phyloP scores from a whole-genome alignment of 768 basidiomycete genomes.

The Amanita subjunquillea region DNA sequence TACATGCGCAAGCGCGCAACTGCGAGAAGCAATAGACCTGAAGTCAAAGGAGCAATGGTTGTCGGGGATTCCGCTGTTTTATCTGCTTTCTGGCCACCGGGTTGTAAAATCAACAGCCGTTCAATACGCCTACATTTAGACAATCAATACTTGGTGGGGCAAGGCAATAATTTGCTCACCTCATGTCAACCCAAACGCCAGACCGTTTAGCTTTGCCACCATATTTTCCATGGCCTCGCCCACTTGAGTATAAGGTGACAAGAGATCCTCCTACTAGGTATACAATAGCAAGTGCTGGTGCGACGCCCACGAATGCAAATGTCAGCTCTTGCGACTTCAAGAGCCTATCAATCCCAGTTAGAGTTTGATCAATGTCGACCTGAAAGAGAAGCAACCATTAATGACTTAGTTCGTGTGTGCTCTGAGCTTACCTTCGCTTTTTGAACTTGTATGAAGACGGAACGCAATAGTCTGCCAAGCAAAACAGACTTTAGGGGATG shows the following conservation, averaged over 20 bases:
- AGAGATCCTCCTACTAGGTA: constrained; percentile 55
- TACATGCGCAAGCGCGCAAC: constrained; percentile 57
- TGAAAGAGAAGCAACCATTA: constrained; percentile 17
- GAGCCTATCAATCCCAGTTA: constrained; percentile 86
- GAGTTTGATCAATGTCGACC: constrained; percentile 88
- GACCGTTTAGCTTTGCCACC: constrained; percentile 47
- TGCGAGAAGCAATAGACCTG: constrained; percentile 67
- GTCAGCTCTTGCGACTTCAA: constrained; percentile 92
- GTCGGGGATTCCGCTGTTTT: constrained; percentile 9
- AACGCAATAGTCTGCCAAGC: constrained; percentile 70
- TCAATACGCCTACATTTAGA: constrained; percentile 47
- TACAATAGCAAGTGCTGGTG: constrained; percentile 76
- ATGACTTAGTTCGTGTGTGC: not conserved
- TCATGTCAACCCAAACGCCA: constrained; percentile 62
- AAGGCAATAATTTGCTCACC: constrained; percentile 26
- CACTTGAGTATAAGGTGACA: constrained; percentile 36
- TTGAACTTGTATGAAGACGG: constrained; percentile 86
- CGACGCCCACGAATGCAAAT: constrained; percentile 94
- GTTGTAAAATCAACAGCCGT: constrained; percentile 49
- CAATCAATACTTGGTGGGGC: not conserved
- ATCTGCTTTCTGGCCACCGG: constrained; percentile 8
- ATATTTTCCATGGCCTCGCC: constrained; percentile 36
- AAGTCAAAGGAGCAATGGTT: constrained; percentile 43
- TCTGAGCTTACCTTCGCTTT: constrained; percentile 68
- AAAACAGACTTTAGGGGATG: constrained; percentile 76